Percentiles rank a stretch among this genome's conserved stretches.
Evolutionary conservation across 2,329 filamentous ascomycete species (phyloP).

Genomic region (Huntiella bhutanensis): DNA sequence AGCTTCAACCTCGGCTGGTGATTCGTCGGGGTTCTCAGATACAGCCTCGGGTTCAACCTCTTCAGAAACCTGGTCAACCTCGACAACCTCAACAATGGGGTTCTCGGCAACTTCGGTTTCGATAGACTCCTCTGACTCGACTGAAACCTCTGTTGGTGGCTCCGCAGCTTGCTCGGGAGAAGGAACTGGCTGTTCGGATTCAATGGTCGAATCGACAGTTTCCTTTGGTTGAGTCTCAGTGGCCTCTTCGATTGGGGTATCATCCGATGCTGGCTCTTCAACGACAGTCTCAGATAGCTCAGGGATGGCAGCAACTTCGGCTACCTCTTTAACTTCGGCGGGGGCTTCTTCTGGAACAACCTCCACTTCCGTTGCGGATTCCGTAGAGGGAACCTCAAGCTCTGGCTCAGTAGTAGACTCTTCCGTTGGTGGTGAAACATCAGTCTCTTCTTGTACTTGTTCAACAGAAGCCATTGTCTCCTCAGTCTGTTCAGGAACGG

Average conservation of each 20-base stretch:
- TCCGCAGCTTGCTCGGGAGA: neutral
- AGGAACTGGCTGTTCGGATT: neutral
- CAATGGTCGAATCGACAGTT: neutral
- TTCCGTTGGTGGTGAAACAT: neutral
- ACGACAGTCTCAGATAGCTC: neutral
- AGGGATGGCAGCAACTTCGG: neutral
- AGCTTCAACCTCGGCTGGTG: too few relatives aligned
- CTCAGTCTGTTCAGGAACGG: conserved; percentile 3
- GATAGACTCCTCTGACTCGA: neutral
- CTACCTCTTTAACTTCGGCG: neutral
- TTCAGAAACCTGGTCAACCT: too few relatives aligned
- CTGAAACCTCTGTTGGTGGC: neutral
- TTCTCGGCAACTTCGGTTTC: neutral
- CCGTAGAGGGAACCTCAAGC: neutral
- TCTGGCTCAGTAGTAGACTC: neutral
- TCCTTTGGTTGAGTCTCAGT: neutral
- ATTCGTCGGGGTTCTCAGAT: too few relatives aligned
- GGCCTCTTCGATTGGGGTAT: neutral
- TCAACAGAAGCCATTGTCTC: neutral
- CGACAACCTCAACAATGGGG: too few relatives aligned
- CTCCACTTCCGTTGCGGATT: conserved; percentile 6
- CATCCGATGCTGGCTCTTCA: neutral
- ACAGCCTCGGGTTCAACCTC: too few relatives aligned
- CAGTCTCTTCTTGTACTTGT: neutral
- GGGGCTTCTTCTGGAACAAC: conserved; percentile 10